These are phyloP conservation scores for Mucor plumbeus DNA, from an alignment of 371 early-diverging fungal genomes.

Conservation along the genomic window DNA sequence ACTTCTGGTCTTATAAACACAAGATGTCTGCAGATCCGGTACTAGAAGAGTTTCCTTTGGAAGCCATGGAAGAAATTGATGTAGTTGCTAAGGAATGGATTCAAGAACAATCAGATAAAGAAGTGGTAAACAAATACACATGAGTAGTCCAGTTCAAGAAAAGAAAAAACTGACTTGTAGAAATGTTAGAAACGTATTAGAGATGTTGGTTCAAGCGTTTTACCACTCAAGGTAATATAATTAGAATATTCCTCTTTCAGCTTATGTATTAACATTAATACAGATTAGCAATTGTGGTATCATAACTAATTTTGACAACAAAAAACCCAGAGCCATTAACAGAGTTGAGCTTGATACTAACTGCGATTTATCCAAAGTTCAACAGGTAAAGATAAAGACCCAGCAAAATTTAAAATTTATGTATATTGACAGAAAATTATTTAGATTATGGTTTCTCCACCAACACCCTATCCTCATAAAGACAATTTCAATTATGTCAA, in stretches of 20 bases:
- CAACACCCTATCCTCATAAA: slow-evolving; percentile 60
- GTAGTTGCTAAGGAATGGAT: slow-evolving; percentile 62
- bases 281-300: slow-evolving; percentile 66
- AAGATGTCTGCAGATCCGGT: slow-evolving; percentile 14
- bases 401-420: too few relatives aligned
- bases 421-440: background rate
- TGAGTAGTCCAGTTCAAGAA: background rate
- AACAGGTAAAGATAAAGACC: slow-evolving; percentile 39
- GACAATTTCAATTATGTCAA: slow-evolving; percentile 62
- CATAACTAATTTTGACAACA: slow-evolving; percentile 59
- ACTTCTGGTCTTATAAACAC: too few relatives aligned
- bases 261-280: background rate
- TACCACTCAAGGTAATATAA: slow-evolving; percentile 42
- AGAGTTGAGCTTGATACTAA: slow-evolving; percentile 62
- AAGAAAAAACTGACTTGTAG: background rate
- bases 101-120: slow-evolving; percentile 51
- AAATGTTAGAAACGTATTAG: slow-evolving; percentile 54
- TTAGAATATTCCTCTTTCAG: background rate
- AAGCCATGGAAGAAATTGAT: slow-evolving; percentile 34
- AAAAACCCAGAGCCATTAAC: slow-evolving; percentile 59
- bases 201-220: slow-evolving; percentile 55
- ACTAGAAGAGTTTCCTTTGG: slow-evolving; percentile 19
- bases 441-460: slow-evolving; percentile 66
- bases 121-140: slow-evolving; percentile 46
- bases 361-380: slow-evolving; percentile 56